These are phyloP conservation scores for Citrus trifoliata DNA, from an alignment of 345 rosid species.

Conservation along the genomic window DNA sequence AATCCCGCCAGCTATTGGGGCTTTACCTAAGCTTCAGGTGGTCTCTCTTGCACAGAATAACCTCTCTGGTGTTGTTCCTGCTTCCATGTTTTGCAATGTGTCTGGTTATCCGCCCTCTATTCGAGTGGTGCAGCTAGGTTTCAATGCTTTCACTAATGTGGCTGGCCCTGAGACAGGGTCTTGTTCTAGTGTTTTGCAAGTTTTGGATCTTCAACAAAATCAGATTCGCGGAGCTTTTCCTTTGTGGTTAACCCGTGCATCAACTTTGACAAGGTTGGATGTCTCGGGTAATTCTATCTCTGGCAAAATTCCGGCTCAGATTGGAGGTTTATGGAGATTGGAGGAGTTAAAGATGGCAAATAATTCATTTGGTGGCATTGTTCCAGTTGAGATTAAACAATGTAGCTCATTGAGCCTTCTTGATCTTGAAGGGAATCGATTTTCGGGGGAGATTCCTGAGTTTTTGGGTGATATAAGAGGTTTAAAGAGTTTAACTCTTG, in stretches of 20 bases:
- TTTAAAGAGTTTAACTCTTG: conserved; percentile 56
- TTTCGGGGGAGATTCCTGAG: conserved; percentile 63
- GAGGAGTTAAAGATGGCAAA: conserved; percentile 64
- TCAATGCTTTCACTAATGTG: conserved; percentile 48
- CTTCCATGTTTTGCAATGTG: conserved; percentile 60
- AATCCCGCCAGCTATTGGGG: conserved; percentile 70
- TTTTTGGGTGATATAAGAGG: conserved; percentile 54
- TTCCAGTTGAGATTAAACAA: conserved; percentile 64
- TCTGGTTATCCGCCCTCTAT: conserved; percentile 46
- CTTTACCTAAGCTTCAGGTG: conserved; percentile 61
- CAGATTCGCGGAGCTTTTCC: conserved; percentile 60
- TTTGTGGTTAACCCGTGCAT: conserved; percentile 49
- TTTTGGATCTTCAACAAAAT: conserved; percentile 63
- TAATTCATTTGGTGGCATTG: conserved; percentile 57
- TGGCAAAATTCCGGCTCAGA: conserved; percentile 55
- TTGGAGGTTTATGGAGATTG: conserved; percentile 55
- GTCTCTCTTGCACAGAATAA: conserved; percentile 61
- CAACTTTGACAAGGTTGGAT: conserved; percentile 50
- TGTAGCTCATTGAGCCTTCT: conserved; percentile 58
- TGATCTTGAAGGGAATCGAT: conserved; percentile 65
- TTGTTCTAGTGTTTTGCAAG: conserved; percentile 54
- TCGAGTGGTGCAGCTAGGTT: conserved; percentile 61
- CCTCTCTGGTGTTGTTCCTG: conserved; percentile 65
- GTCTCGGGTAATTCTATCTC: conserved; percentile 68
- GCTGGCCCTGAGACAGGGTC: conserved; percentile 38